A percentile compares a stretch with the other conserved stretches of the same genome.
These are phyloP conservation scores for Trypanosoma cruzi DNA, from an alignment of 208 protist species.

Conservation along the genomic window DNA sequence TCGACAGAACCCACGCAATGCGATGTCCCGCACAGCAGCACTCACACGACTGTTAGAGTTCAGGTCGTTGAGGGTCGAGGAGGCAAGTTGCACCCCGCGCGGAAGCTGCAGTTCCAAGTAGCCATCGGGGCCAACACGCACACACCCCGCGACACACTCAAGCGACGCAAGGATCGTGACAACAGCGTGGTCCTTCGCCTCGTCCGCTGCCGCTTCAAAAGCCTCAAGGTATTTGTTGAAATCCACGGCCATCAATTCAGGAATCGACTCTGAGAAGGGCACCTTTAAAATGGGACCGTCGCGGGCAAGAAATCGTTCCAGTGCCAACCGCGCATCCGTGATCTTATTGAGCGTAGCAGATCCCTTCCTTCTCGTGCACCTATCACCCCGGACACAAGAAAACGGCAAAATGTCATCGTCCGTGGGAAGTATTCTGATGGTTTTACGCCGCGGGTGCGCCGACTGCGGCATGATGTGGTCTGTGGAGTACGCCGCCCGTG, in stretches of 20 bases:
- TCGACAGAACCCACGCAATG: constrained; percentile 45
- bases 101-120: constrained; percentile 64
- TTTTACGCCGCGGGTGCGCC: neutral
- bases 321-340: constrained; percentile 6
- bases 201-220: constrained; percentile 49
- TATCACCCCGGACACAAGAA: neutral
- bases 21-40: constrained; percentile 38
- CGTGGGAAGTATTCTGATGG: neutral
- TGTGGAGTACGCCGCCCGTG: constrained; percentile 55
- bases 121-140: constrained; percentile 52
- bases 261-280: constrained; percentile 45
- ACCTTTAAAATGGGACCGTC: neutral
- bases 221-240: constrained; percentile 74
- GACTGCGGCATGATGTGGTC: constrained; percentile 36
- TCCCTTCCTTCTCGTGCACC: neutral
- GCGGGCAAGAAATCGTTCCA: constrained; percentile 10
- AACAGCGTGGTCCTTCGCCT: constrained; percentile 83
- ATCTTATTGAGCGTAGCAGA: neutral
- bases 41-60: constrained; percentile 83
- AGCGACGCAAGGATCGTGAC: constrained; percentile 56
- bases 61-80: constrained; percentile 79
- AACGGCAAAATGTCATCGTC: neutral
- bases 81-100: constrained; percentile 53
- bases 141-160: constrained; percentile 36
- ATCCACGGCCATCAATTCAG: constrained; percentile 38